phyloP scores from a whole-genome alignment of 331 rosid genomes.

The Acacia pycnantha region DNA sequence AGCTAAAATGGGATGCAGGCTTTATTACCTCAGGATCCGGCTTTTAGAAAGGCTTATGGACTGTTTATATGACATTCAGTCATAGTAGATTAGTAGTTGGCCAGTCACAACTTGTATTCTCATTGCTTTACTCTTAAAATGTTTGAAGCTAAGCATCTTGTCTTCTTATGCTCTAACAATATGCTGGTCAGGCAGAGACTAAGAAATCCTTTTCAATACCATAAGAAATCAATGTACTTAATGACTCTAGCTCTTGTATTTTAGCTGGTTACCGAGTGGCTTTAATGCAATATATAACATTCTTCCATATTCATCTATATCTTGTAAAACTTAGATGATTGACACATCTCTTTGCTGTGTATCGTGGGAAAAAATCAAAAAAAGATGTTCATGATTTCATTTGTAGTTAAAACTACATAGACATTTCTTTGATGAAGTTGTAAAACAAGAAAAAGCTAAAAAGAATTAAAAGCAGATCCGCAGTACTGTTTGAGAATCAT shows the following conservation, averaged over 20 bases:
- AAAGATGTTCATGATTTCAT: slow-evolving; percentile 9
- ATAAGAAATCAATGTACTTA: not conserved
- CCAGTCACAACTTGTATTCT: not conserved
- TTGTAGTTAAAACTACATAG: not conserved
- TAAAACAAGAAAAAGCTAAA: not conserved
- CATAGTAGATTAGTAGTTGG: not conserved
- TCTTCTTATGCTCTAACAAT: not conserved
- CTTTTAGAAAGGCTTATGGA: slow-evolving; percentile 7
- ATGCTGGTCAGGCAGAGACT: not conserved
- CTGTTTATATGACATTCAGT: slow-evolving; percentile 4
- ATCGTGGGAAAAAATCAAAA: not conserved
- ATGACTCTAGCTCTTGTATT: not conserved
- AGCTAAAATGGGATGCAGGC: slow-evolving; percentile 7
- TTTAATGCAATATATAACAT: slow-evolving; percentile 1
- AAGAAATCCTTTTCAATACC: not conserved
- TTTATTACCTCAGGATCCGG: not conserved
- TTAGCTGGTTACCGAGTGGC: not conserved
- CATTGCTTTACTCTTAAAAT: not conserved
- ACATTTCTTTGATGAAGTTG: slow-evolving; percentile 17
- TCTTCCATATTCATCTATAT: not conserved
- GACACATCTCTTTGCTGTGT: not conserved
- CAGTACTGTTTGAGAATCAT: slow-evolving; percentile 17
- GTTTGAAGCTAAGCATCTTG: not conserved
- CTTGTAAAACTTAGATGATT: not conserved
- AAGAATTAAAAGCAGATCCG: slow-evolving; percentile 7